These are phyloP conservation scores for Ophioceras dolichostomum DNA, from an alignment of 2,329 filamentous ascomycete genomes.

Conservation along the genomic window DNA sequence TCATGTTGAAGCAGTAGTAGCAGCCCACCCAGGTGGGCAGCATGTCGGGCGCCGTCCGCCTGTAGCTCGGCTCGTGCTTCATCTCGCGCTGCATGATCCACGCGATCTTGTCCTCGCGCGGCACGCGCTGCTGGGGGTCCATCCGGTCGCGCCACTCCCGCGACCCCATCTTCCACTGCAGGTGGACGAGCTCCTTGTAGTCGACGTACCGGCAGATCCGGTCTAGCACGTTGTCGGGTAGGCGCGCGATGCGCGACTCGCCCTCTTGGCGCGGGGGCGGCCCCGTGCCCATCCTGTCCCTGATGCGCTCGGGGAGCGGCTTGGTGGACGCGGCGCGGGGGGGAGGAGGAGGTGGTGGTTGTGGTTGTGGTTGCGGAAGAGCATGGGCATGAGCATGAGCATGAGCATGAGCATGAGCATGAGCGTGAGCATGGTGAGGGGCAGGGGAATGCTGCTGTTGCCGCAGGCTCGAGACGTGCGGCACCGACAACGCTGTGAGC, in stretches of 20 bases:
- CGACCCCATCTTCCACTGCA: constrained; percentile 1
- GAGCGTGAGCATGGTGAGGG: too few relatives aligned
- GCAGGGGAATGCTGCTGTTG: too few relatives aligned
- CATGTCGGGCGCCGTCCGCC: neutral
- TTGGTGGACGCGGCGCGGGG: too few relatives aligned
- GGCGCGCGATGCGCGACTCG: neutral
- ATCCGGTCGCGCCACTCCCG: neutral
- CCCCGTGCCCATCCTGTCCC: neutral
- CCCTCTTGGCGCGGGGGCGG: neutral
- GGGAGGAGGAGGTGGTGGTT: neutral
- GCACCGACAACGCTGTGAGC: too few relatives aligned
- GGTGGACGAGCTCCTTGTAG: constrained; percentile 3
- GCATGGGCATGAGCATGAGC: too few relatives aligned
- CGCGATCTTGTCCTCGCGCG: neutral
- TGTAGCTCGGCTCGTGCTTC: neutral
- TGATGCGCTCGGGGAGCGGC: neutral
- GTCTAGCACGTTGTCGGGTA: neutral
- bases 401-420: too few relatives aligned
- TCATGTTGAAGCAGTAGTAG: constrained; percentile 11
- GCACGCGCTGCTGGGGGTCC: neutral
- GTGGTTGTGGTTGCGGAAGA: too few relatives aligned
- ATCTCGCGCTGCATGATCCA: neutral
- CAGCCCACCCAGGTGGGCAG: constrained; percentile 4
- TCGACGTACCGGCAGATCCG: neutral
- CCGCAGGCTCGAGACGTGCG: too few relatives aligned